These are phyloP conservation scores for Lomentospora prolificans DNA, from an alignment of 2,329 filamentous ascomycete genomes.

Conservation along the genomic window DNA sequence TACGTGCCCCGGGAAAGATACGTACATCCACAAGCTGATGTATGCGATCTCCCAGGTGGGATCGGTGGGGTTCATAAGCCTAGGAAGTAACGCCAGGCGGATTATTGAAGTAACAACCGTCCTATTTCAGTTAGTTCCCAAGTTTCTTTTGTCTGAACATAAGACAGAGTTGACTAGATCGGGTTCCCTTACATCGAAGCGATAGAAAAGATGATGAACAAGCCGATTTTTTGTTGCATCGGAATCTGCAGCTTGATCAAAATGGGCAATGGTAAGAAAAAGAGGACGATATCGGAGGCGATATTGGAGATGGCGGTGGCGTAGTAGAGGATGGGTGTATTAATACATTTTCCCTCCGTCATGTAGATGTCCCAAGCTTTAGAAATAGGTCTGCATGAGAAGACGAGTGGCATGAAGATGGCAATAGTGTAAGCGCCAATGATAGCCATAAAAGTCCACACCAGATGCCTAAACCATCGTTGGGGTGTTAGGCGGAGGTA, in stretches of 20 bases:
- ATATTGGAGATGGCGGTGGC: slow-evolving; percentile 37
- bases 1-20: background rate
- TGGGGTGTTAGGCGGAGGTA: slow-evolving; percentile 27
- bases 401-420: slow-evolving; percentile 24
- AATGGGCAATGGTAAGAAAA: slow-evolving; percentile 34
- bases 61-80: slow-evolving; percentile 17
- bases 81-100: slow-evolving; percentile 18
- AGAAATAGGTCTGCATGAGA: slow-evolving; percentile 26
- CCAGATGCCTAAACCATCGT: slow-evolving; percentile 20
- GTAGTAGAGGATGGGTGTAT: slow-evolving; percentile 36
- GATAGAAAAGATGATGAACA: slow-evolving; percentile 33
- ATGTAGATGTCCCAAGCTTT: slow-evolving; percentile 21
- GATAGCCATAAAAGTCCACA: slow-evolving; percentile 20
- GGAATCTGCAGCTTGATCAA: slow-evolving; percentile 35
- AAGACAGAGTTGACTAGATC: background rate
- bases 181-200: slow-evolving; percentile 21
- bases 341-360: slow-evolving; percentile 28
- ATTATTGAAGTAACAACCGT: slow-evolving; percentile 24
- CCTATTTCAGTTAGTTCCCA: slow-evolving; percentile 12
- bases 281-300: slow-evolving; percentile 35
- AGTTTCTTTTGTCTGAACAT: too few species aligned
- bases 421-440: slow-evolving; percentile 21
- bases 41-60: slow-evolving; percentile 20
- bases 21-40: slow-evolving; percentile 21
- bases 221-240: slow-evolving; percentile 33